Evolutionary conservation across 2,329 filamentous ascomycete genomes (phyloP), one percentile per base, ranked within the genome.

Genomic region (Emericellopsis atlantica): DNA sequence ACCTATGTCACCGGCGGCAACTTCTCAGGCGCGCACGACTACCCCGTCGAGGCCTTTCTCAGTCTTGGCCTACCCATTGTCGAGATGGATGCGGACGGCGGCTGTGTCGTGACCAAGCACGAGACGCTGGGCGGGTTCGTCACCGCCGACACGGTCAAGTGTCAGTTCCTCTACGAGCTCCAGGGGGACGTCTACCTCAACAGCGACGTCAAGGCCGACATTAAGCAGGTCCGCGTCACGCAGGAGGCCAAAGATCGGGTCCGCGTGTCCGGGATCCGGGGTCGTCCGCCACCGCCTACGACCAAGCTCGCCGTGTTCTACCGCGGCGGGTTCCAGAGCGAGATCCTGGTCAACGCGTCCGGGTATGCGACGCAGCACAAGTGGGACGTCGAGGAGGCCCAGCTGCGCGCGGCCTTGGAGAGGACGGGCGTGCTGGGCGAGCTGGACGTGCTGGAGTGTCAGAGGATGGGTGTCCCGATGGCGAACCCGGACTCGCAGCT

Each of bases 291-390:
- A 0, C 69, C 69, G 2, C 69, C 69, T 0, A 72, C 69, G 0
- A 73, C 69, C 1, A 73, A 73, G 46, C 56, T 69, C 6, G 68
- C 67, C n/a, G 58, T 72, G 14, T 70, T 66, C 44, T 71, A 69
- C 43, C 53, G 57, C 8, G 69, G 62, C 7, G 69, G 69, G 0
- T 73, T 61, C 43, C 63, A 72, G 48, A 58, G 58, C 2, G 60
- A 73, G 46, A 40, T 66, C 4, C 49, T 68, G 0, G 22, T 65
- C 23, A 70, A 71, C 42, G 64, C 64, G 2, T 62, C 61, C 0
- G 69, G 67, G 0, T 72, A 73, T 45, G 67, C 55, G 1, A 69
- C 65, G 0, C 46, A 52, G 2, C 54, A 65, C 45, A 75, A 75
- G 49, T 72, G 65, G 50, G 61, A 67, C 34, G 51, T 73, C 0